Evolutionary conservation across 1,284 basidiomycete genomes (phyloP).

Genomic region (Fomitopsis pinicola): DNA sequence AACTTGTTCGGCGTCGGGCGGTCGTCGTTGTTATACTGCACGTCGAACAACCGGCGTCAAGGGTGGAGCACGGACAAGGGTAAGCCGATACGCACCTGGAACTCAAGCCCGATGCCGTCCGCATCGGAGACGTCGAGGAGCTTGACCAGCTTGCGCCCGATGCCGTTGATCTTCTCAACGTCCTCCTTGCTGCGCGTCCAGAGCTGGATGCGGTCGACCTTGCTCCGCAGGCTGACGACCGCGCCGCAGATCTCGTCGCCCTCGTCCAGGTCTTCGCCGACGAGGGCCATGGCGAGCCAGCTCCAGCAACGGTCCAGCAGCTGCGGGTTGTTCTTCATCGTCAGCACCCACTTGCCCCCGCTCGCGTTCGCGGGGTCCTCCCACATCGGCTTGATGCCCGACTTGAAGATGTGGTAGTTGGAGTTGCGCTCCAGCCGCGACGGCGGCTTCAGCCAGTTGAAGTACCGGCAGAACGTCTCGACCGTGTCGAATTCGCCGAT

Average conservation of each 20-base stretch:
- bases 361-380: conserved; percentile 89
- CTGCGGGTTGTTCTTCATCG: conserved; percentile 79
- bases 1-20: conserved; percentile 75
- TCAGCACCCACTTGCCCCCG: conserved; percentile 93
- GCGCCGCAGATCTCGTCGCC: conserved; percentile 86
- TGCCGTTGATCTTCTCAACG: conserved; percentile 76
- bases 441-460: conserved; percentile 92
- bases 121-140: conserved; percentile 76
- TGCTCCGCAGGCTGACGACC: conserved; percentile 83
- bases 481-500: conserved; percentile 83
- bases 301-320: conserved; percentile 87
- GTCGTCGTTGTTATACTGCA: conserved; percentile 77
- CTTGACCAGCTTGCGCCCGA: conserved; percentile 80
- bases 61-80: neutral
- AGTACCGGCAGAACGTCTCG: conserved; percentile 89
- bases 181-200: conserved; percentile 86
- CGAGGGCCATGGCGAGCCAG: conserved; percentile 86
- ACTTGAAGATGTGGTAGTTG: conserved; percentile 94
- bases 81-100: conserved; percentile 53
- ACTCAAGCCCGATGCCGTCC: conserved; percentile 82
- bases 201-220: conserved; percentile 85
- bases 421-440: conserved; percentile 83
- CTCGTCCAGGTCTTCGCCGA: conserved; percentile 88
- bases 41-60: neutral
- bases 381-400: conserved; percentile 93